These are phyloP conservation scores for Scheffersomyces illinoinensis DNA, from an alignment of 1,139 yeast species.

Conservation along the genomic window DNA sequence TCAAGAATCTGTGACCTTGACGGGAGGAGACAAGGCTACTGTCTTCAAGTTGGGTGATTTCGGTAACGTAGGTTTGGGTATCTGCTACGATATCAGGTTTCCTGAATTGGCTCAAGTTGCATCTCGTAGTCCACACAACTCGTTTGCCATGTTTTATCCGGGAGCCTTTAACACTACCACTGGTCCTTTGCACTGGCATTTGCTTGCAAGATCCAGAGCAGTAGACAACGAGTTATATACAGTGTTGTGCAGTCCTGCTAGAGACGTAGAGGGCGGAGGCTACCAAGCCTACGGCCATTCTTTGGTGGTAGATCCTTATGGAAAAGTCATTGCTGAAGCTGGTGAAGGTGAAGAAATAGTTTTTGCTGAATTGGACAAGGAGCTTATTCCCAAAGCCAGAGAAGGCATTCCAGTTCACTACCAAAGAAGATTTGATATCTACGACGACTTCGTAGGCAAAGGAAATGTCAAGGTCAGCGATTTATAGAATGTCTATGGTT, in stretches of 20 bases:
- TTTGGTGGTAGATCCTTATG: constrained; percentile 81
- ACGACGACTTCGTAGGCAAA: constrained; percentile 61
- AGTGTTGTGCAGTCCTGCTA: constrained; percentile 83
- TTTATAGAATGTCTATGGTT: constrained; percentile 13
- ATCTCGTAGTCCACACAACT: constrained; percentile 62
- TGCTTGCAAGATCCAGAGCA: constrained; percentile 83
- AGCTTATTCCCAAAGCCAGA: constrained; percentile 60
- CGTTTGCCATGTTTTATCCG: constrained; percentile 91
- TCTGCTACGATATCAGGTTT: constrained; percentile 90
- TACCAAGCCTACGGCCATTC: constrained; percentile 96
- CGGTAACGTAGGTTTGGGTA: constrained; percentile 85
- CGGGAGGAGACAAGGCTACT: constrained; percentile 81
- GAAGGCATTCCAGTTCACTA: constrained; percentile 72
- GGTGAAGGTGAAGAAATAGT: constrained; percentile 82
- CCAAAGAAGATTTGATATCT: constrained; percentile 86
- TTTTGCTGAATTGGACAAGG: constrained; percentile 76
- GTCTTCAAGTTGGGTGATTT: constrained; percentile 66
- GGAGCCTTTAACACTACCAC: constrained; percentile 96
- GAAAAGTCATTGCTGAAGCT: constrained; percentile 79
- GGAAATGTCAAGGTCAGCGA: constrained; percentile 43
- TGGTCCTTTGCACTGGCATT: constrained; percentile 93
- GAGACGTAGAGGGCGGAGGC: constrained; percentile 62
- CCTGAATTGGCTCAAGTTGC: constrained; percentile 87
- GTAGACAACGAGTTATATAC: constrained; percentile 86
- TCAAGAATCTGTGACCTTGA: constrained; percentile 73